Evolutionary conservation across 306 rosid species (phyloP).

Genomic region (Crataegus laevigata): DNA sequence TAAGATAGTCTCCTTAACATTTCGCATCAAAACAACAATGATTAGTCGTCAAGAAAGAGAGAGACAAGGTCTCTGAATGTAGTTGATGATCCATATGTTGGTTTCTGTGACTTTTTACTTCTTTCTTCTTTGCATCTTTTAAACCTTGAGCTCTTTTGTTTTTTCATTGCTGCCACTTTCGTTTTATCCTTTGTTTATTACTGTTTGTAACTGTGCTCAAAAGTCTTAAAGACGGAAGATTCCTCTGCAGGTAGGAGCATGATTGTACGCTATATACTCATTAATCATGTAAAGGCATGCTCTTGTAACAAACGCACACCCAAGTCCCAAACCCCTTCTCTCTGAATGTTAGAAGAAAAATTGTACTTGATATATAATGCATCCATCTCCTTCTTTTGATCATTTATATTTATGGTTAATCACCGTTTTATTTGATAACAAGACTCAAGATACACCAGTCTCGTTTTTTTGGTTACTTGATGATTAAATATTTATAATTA

Average conservation of each 20-base stretch:
- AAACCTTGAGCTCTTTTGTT: not conserved
- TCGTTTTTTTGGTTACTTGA: no score
- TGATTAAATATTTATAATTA: no score
- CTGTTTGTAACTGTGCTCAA: not conserved
- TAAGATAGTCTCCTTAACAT: no score
- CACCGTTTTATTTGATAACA: not conserved
- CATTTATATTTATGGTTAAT: no score
- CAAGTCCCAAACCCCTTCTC: not conserved
- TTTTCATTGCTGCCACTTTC: not conserved
- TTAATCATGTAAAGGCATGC: not conserved
- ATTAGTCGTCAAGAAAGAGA: not conserved
- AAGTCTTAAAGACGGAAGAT: constrained; percentile 7
- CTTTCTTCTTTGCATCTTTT: not conserved
- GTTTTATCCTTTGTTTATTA: not conserved
- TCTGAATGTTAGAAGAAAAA: not conserved
- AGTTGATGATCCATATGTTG: not conserved
- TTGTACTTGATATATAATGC: not conserved
- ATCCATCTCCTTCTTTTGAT: no score
- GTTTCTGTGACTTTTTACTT: not conserved
- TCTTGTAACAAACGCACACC: not conserved
- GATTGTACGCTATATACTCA: not conserved
- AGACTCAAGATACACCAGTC: no score
- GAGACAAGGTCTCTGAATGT: not conserved
- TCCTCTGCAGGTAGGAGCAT: constrained; percentile 3
- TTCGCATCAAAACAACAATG: not conserved